Percentiles rank a stretch among this genome's conserved stretches.
These are phyloP conservation scores for Gossypium anomalum DNA, from an alignment of 345 rosid genomes.

Conservation along the genomic window DNA sequence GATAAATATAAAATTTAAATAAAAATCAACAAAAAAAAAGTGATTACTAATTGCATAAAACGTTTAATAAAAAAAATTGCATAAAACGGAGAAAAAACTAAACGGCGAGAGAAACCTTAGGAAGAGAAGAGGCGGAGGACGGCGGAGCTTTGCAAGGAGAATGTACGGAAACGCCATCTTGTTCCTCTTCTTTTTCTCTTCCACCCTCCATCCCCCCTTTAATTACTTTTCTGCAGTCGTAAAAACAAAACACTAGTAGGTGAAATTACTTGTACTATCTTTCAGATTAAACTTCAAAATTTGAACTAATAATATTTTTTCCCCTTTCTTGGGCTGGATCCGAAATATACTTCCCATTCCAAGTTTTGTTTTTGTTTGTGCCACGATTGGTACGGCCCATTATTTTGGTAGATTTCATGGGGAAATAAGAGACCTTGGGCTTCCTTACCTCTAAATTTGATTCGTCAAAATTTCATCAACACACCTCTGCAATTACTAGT, in stretches of 20 bases:
- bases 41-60: background rate
- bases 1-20: background rate
- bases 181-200: conserved; percentile 61
- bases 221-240: background rate
- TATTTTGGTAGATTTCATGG: background rate
- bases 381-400: background rate
- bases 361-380: background rate
- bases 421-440: background rate
- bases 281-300: background rate
- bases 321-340: conserved; percentile 12
- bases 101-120: conserved; percentile 51
- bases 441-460: background rate
- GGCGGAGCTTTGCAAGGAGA: conserved; percentile 95
- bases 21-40: background rate
- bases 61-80: no score
- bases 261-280: background rate
- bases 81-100: background rate
- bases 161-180: conserved; percentile 89
- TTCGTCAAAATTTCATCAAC: no score
- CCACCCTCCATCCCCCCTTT: conserved; percentile 29
- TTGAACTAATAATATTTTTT: no score
- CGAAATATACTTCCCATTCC: background rate
- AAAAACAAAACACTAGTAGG: background rate
- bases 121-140: conserved; percentile 89
- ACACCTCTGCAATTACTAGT: no score